Evolutionary conservation across 371 early-diverging fungal genomes (phyloP), one percentile per base, ranked within the genome.

Genomic region (Phascolomyces articulosus): DNA sequence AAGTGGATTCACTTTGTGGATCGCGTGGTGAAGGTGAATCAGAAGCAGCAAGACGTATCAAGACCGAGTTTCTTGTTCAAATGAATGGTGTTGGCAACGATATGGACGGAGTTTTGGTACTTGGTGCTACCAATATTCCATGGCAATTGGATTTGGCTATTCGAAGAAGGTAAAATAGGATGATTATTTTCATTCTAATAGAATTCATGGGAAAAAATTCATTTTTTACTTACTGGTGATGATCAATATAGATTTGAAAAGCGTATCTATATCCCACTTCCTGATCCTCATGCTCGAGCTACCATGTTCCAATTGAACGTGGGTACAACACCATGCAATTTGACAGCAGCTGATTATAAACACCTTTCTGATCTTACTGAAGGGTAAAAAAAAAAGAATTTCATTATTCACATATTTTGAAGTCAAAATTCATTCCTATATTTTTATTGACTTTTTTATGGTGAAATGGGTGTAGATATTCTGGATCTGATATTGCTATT

Each of bases 61-160:
- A 89, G 66, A 93, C 93, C 0, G 96, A 98, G 81, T 92, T 98
- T 55, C 82, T 98, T 10, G 98, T 98, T 34, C 99, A 97, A 78
- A 97, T 98, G 97, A 94, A 98, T 68, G 98, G 98, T 62, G 98
- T 97, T 10, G 97, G 97, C 23, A 92, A 94, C 68, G 96, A 97
- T 68, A 93, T 91, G 84, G 90, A 86, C 34, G 96, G 97, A 16
- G 91, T 98, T 4, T 79, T 98, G 62, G 96, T 98, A 3, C 78
- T 98, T 31, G 99, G 95, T 3, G 99, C 98, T 3, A 98, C 98
- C 10, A 98, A 98, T 79, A 94, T 95, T 41, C 99, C 98, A 55
- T 97, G 97, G 99, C 91, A 94, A 56, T 74, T 98, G 55, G 99
- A 98, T 78, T 72, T 87, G 31, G 98, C 98, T 49, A 95, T 98